These are phyloP conservation scores for Vitis hybrid DNA, from an alignment of 177 flowering plant genomes.

Conservation along the genomic window DNA sequence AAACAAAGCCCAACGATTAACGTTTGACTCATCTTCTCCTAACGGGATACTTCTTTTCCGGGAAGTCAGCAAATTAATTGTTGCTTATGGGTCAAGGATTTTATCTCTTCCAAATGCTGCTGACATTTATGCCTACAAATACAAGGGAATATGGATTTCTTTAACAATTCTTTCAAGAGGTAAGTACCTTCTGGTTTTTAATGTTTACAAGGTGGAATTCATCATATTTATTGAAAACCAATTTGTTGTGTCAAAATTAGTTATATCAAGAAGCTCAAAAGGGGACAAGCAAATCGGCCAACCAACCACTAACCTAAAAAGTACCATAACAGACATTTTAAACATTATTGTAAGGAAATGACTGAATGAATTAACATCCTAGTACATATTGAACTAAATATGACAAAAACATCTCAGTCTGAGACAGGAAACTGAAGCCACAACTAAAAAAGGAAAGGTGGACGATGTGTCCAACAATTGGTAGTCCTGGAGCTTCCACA, in stretches of 20 bases:
- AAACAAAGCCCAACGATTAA: constrained; percentile 92
- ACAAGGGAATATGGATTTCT: constrained; percentile 97
- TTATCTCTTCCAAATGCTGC: constrained; percentile 72
- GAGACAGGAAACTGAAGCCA: too few relatives aligned
- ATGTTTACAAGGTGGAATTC: background rate
- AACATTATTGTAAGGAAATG: too few relatives aligned
- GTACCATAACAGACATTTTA: too few relatives aligned
- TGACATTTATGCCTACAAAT: constrained; percentile 84
- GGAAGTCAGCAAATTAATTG: constrained; percentile 94
- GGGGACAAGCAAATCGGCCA: too few relatives aligned
- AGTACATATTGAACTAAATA: too few relatives aligned
- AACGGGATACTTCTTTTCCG: constrained; percentile 99
- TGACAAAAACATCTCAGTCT: too few relatives aligned
- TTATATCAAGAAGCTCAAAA: background rate
- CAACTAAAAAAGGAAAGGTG: too few relatives aligned
- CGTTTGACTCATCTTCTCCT: constrained; percentile 98
- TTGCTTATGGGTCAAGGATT: constrained; percentile 92
- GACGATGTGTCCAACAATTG: too few relatives aligned
- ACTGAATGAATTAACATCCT: too few relatives aligned
- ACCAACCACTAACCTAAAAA: too few relatives aligned
- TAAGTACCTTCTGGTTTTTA: constrained; percentile 25
- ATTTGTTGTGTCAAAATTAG: background rate
- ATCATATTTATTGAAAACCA: background rate
- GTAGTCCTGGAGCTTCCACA: too few relatives aligned
- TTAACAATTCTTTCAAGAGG: constrained; percentile 86